Base-by-base conservation (phyloP, 257 asterid species). In the Solanum microdontum region DNA sequence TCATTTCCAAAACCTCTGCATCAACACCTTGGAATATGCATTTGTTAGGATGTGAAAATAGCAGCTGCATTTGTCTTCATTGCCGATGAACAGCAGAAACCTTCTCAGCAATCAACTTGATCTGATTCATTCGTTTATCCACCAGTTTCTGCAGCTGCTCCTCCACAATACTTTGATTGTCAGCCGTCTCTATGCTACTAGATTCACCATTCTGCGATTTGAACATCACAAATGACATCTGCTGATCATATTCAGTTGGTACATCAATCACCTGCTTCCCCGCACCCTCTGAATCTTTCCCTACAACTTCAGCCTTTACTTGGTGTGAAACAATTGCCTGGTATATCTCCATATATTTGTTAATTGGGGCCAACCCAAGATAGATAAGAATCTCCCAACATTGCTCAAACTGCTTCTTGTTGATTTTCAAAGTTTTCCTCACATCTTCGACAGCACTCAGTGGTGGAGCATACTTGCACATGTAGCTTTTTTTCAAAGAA, bases 341-440 rank as follows among this genome's bases (percentile, higher is more conserved):
- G 90, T 84, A 97, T 85, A 91, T 93, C 82, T 96, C 97, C 92
- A 92, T 90, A 88, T 90, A 87, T 83, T 91, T 92, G 34, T 91
- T 95, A 19, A 84, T 84, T 62, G 94, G 93, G 84, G 88, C 93
- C 83, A 97, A 89, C 37, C 92, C 79, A 4, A 97, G 92, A 89
- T 94, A 97, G 83, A 97, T 89, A 48, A 97, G 98, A 87, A 96
- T 90, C 93, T 96, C 99, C 99, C 99, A 96, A 90, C 99, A 94
- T 90, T 96, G 98, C 60, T 88, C 88, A 89, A 97, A 93, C 90
- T 97, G 99, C 86, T 90, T 92, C 90, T 88, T 96, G 94, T 93
- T 97, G 88, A 97, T 97, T 88, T 97, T 97, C 92, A 97, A 82
- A 72, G 86, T 84, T 90, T 91, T 91, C 90, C 99, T 88, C 60